These are phyloP conservation scores for Lagenidium sp. DNA, from an alignment of 352 stramenopile genomes.

Conservation along the genomic window DNA sequence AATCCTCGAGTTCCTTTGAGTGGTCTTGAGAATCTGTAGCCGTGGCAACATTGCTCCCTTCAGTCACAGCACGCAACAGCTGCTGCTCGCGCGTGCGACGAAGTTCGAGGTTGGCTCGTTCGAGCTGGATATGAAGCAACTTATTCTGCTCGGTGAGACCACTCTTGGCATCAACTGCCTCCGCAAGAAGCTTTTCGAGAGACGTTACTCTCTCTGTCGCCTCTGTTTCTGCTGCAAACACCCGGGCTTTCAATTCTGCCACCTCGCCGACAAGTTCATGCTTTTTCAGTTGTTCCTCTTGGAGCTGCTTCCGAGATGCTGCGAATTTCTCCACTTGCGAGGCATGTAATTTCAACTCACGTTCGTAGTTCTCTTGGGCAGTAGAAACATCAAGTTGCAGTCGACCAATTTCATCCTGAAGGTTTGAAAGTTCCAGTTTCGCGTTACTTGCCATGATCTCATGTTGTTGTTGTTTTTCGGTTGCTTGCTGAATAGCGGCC, in stretches of 20 bases:
- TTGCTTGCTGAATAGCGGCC: slow-evolving; percentile 21
- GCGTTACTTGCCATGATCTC: slow-evolving; percentile 32
- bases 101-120: slow-evolving; percentile 44
- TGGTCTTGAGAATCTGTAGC: slow-evolving; percentile 5
- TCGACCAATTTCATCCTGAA: slow-evolving; percentile 33
- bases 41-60: not conserved
- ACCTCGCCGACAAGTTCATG: slow-evolving; percentile 27
- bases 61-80: slow-evolving; percentile 18
- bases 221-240: slow-evolving; percentile 24
- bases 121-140: slow-evolving; percentile 61
- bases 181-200: slow-evolving; percentile 41
- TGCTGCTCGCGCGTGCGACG: slow-evolving; percentile 47
- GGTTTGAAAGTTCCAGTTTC: slow-evolving; percentile 28
- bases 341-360: slow-evolving; percentile 74
- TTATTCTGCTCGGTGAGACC: slow-evolving; percentile 58
- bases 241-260: slow-evolving; percentile 26
- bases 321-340: slow-evolving; percentile 48
- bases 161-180: slow-evolving; percentile 37
- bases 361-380: slow-evolving; percentile 76
- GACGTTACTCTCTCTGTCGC: slow-evolving; percentile 15
- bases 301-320: slow-evolving; percentile 36
- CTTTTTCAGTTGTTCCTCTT: slow-evolving; percentile 30
- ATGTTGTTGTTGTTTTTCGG: slow-evolving; percentile 35
- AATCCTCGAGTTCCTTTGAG: slow-evolving; percentile 54
- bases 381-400: slow-evolving; percentile 33